These are phyloP conservation scores for Rhodotorula mucilaginosa DNA, from an alignment of 1,284 basidiomycete genomes.

Conservation along the genomic window DNA sequence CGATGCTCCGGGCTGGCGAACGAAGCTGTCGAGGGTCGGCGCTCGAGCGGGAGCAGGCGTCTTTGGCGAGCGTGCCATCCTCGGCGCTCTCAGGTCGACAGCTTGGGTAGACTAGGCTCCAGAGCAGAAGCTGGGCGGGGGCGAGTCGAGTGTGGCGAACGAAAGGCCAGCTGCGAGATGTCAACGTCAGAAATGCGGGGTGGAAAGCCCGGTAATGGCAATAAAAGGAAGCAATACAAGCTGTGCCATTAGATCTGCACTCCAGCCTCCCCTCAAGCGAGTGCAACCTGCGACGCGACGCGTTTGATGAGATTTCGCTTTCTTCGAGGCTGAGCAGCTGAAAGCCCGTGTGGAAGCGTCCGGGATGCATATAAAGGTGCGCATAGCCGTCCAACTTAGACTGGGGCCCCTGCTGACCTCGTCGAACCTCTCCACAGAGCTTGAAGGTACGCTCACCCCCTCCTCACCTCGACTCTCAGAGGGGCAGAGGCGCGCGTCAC, in stretches of 20 bases:
- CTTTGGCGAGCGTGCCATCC: neutral
- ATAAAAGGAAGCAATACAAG: too few species aligned
- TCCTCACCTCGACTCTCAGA: neutral
- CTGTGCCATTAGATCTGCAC: neutral
- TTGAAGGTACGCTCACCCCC: slow-evolving; percentile 14
- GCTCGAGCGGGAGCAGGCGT: neutral
- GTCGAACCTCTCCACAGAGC: slow-evolving; percentile 8
- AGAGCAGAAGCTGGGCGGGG: too few species aligned
- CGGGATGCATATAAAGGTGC: slow-evolving; percentile 10
- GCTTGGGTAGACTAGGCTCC: too few species aligned
- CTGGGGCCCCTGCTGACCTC: neutral
- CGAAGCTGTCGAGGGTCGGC: slow-evolving; percentile 3
- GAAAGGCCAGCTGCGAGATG: neutral
- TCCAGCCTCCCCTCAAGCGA: neutral
- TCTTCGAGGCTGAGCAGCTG: neutral
- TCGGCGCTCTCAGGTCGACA: neutral
- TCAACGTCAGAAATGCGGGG: neutral
- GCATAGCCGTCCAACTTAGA: accelerated
- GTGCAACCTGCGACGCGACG: neutral
- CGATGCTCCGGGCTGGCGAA: neutral
- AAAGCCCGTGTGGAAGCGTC: neutral
- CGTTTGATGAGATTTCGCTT: neutral
- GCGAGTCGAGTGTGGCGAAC: neutral
- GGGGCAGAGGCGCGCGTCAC: neutral
- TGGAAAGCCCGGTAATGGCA: neutral